A percentile compares a stretch with the other conserved stretches of the same genome.
Conservation (phyloP, 495 filamentous ascomycete genomes). For the Aspergillus bridgeri region DNA sequence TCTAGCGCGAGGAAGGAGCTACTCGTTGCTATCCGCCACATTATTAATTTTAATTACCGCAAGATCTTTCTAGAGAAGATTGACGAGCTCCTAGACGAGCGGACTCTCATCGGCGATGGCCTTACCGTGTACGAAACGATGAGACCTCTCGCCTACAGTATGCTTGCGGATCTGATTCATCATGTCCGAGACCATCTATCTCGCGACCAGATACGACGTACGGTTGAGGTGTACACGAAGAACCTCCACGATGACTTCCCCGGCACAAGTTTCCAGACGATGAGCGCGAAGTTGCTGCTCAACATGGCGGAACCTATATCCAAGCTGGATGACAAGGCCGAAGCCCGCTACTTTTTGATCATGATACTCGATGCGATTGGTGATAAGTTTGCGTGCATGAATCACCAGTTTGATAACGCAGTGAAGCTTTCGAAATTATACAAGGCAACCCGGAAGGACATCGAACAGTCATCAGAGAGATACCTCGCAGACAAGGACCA, state of each 20-base stretch:
- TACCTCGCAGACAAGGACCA: slow-evolving; percentile 77
- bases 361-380: slow-evolving; percentile 97
- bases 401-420: slow-evolving; percentile 88
- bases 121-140: slow-evolving; percentile 95
- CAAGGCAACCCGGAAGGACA: slow-evolving; percentile 60
- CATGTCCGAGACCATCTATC: slow-evolving; percentile 84
- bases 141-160: slow-evolving; percentile 94
- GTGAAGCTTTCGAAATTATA: slow-evolving; percentile 83
- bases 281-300: slow-evolving; percentile 94
- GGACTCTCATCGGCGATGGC: slow-evolving; percentile 91
- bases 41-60: slow-evolving; percentile 98
- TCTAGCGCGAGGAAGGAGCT: slow-evolving; percentile 92
- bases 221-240: slow-evolving; percentile 94
- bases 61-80: slow-evolving; percentile 95
- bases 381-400: slow-evolving; percentile 98
- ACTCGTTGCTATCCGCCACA: slow-evolving; percentile 92
- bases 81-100: slow-evolving; percentile 89
- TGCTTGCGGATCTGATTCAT: slow-evolving; percentile 97
- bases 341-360: slow-evolving; percentile 91
- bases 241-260: slow-evolving; percentile 96
- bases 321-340: slow-evolving; percentile 81
- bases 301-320: slow-evolving; percentile 99
- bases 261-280: slow-evolving; percentile 98
- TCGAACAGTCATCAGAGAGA: slow-evolving; percentile 59
- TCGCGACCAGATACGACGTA: slow-evolving; percentile 86